Evolutionary conservation across 495 filamentous ascomycete genomes (phyloP), one percentile per base, ranked within the genome.

Genomic region (Trichoderma erinaceum): DNA sequence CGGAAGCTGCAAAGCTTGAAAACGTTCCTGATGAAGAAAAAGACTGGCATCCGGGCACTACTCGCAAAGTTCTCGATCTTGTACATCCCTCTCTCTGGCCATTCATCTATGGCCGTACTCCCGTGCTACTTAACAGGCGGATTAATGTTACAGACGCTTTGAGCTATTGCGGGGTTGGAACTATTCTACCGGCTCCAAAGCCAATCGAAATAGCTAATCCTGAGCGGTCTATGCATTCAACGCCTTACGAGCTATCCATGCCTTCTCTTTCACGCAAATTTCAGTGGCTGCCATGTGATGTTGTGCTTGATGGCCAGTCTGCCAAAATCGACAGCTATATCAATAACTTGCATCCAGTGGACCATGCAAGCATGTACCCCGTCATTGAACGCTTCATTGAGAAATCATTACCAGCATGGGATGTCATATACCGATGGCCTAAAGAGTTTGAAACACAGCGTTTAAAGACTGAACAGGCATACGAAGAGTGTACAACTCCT

Each of bases 241-340:
- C 4, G 4, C 27, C 56, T 5, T 32, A 29, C 8, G 21, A 46
- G 21, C 15, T 11, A 13, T 7, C 25, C 2, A 16, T 41, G 13
- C 66, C 66, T 23, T 64, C 21, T 27, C 43, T 65, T 63, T 70
- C 65, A 27, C 29, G 27, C 50, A 29, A 41, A 11, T 70, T 61
- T 58, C 86, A 89, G 63, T 88, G 83, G 85, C 75, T 89, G 32
- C 87, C 87, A 0, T 82, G 78, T 41, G 79, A 88, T 13, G 78
- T 88, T 25, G 66, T 75, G 8, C 73, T 86, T 41, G 29, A 68
- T 16, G 72, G 76, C 77, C n/a, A 82, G 81, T 41, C 63, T 65
- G 75, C 88, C 86, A 69, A 88, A 84, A 76, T 92, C 85, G 64
- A 84, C 82, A 70, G 79, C 75, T 88, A 88, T 71, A 84, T 89